Conservation (phyloP, 306 rosid genomes). For the Dicorynia guianensis region DNA sequence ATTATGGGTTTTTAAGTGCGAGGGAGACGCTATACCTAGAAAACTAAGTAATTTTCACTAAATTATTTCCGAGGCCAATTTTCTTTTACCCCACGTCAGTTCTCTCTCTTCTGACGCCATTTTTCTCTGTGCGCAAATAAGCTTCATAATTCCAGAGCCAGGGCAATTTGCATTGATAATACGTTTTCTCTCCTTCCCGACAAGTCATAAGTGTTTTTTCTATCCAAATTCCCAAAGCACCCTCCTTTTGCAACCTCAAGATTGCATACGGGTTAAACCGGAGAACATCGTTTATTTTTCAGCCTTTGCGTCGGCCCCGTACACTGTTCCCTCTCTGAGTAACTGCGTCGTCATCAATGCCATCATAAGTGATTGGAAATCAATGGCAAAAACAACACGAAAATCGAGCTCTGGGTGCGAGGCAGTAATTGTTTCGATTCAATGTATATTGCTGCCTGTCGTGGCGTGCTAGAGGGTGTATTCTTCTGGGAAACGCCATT, state of each 20-base stretch:
- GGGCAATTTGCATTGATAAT: constrained; percentile 12
- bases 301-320: not conserved
- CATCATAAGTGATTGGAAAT: constrained; percentile 44
- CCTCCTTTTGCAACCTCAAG: not conserved
- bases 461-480: constrained; percentile 41
- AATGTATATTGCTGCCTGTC: constrained; percentile 40
- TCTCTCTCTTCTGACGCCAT: constrained; percentile 27
- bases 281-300: too few species aligned
- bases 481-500: constrained; percentile 42
- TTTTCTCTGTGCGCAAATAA: constrained; percentile 11
- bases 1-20: constrained; percentile 14
- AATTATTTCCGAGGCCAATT: constrained; percentile 16
- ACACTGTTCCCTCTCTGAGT: not conserved
- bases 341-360: constrained; percentile 53
- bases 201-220: constrained; percentile 9
- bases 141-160: not conserved
- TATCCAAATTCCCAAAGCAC: not conserved
- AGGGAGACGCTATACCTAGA: not conserved
- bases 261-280: too few species aligned
- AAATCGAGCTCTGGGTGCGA: constrained; percentile 39
- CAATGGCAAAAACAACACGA: constrained; percentile 41
- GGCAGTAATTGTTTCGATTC: constrained; percentile 28
- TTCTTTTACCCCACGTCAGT: not conserved
- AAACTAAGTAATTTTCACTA: constrained; percentile 31
- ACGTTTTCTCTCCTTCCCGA: constrained; percentile 39